Conservation (phyloP, 1,284 basidiomycete genomes). For the Laetiporus sulphureus region DNA sequence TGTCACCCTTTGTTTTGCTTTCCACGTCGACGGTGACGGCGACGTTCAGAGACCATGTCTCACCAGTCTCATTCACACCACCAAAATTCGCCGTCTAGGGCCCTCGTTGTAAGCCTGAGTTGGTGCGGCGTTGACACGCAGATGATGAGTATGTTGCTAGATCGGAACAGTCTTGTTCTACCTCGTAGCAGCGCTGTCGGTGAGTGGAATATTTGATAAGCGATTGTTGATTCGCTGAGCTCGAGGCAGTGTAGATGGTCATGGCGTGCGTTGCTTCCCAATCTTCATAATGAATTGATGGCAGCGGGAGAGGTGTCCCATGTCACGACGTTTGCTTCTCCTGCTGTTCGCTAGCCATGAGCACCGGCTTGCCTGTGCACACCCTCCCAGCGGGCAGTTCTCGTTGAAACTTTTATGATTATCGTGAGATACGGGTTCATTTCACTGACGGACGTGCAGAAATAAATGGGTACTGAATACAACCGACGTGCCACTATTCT, state of each 20-base stretch:
- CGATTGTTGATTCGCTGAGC: constrained; percentile 5
- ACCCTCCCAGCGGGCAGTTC: no score
- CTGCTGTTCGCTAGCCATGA: no score
- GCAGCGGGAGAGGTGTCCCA: background rate
- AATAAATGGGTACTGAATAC: constrained; percentile 77
- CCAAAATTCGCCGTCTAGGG: constrained; percentile 16
- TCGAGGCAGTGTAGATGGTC: constrained; percentile 54
- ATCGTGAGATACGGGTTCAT: no score
- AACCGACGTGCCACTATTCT: constrained; percentile 73
- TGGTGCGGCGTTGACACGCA: background rate
- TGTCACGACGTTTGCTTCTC: no score
- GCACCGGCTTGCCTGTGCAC: no score
- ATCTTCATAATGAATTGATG: constrained; percentile 5
- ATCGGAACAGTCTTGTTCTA: constrained; percentile 69
- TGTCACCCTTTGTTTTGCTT: no score
- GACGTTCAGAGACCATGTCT: no score
- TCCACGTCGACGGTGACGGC: no score
- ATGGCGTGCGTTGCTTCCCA: constrained; percentile 51
- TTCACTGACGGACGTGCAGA: no score
- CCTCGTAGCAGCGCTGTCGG: constrained; percentile 74
- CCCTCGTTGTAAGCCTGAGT: constrained; percentile 14
- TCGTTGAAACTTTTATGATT: no score
- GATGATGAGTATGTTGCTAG: constrained; percentile 26
- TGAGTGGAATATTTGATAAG: constrained; percentile 46
- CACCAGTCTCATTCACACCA: constrained; percentile 10